Percentiles rank a stretch among this genome's conserved stretches.
phyloP scores from a whole-genome alignment of 805 yeast species.

The Debaryomyces tyrocola region DNA sequence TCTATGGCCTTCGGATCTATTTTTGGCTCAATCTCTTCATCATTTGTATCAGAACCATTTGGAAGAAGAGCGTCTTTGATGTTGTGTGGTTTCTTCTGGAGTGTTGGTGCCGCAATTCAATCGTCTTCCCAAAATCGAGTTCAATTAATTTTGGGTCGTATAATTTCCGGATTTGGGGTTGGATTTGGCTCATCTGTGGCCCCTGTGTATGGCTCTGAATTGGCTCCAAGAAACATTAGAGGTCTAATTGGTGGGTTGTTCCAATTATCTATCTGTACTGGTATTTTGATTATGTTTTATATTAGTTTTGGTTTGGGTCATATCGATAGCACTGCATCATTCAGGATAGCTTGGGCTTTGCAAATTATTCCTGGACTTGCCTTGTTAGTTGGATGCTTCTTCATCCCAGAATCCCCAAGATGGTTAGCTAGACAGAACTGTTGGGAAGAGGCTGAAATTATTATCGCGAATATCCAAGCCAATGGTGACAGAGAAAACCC shows the following conservation, averaged over 20 bases:
- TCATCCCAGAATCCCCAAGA: slow-evolving; percentile 33
- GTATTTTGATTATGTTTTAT: slow-evolving; percentile 58
- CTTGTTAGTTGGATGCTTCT: slow-evolving; percentile 22
- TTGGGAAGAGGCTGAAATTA: slow-evolving; percentile 31
- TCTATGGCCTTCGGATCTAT: slow-evolving; percentile 77
- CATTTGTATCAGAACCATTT: slow-evolving; percentile 37
- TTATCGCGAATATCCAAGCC: slow-evolving; percentile 24
- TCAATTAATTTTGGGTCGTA: slow-evolving; percentile 49
- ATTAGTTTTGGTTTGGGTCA: slow-evolving; percentile 51
- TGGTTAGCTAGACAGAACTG: slow-evolving; percentile 32
- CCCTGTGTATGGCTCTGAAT: slow-evolving; percentile 58
- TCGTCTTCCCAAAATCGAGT: slow-evolving; percentile 34
- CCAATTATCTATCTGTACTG: slow-evolving; percentile 60
- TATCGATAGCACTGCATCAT: slow-evolving; percentile 31
- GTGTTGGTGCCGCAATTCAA: slow-evolving; percentile 32
- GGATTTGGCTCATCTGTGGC: no score
- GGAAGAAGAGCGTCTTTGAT: no score
- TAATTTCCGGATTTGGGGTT: no score
- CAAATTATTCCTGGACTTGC: slow-evolving; percentile 25
- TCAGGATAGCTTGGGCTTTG: slow-evolving; percentile 32
- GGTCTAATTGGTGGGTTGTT: slow-evolving; percentile 57
- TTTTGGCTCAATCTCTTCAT: slow-evolving; percentile 58
- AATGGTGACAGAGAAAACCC: slow-evolving; percentile 37
- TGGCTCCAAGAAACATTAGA: slow-evolving; percentile 58
- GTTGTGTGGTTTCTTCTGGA: slow-evolving; percentile 39